Base-by-base conservation (phyloP, 176 grass and related monocot species). In the Triticum monococcum region DNA sequence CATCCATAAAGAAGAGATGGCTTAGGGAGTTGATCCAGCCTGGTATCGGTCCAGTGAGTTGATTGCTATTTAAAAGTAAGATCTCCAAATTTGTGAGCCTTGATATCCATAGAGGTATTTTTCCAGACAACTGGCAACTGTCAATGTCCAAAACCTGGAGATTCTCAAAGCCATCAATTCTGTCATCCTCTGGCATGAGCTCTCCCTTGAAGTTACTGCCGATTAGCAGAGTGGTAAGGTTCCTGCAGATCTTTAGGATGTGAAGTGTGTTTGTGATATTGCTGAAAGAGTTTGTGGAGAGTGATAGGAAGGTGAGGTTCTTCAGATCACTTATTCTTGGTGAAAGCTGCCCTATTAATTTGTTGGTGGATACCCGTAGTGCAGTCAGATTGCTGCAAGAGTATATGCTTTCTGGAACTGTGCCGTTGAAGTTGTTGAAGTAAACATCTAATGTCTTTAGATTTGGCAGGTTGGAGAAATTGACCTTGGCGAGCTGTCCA, bases 1-100 rank as follows among this genome's bases (percentile, higher is more conserved):
- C 3, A 3, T 84, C 87, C 0, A 89, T 3, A 35, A 28, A 20
- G 36, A 79, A 89, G 5, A 89, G 81, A 2, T 3, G 9, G 12
- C 0, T 45, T 3, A 89, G 43, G 8, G 6, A 17, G 1, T 35
- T 48, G 4, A 84, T 71, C 81, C 80, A 88, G 16, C 1, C 0
- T 13, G 87, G 87, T 74, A 88, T 43, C 32, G 13, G 5, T 68
- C 87, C 72, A 2, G 8, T 78, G 31, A 88, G 72, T 18, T 18
- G 67, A 79, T 88, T 88, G 32, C 2, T 0, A 1, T 14, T 12
- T 9, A 88, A 72, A 0, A 17, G 0, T 2, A 88, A 40, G 0
- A 88, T 2, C 48, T 82, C 12, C 4, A 74, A 26, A 4, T 14
- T 3, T 20, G 59, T 9, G 0, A 37, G 17, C 17, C 4, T 70